phyloP scores from a whole-genome alignment of 2,329 filamentous ascomycete genomes.

The Alternaria brassicae region DNA sequence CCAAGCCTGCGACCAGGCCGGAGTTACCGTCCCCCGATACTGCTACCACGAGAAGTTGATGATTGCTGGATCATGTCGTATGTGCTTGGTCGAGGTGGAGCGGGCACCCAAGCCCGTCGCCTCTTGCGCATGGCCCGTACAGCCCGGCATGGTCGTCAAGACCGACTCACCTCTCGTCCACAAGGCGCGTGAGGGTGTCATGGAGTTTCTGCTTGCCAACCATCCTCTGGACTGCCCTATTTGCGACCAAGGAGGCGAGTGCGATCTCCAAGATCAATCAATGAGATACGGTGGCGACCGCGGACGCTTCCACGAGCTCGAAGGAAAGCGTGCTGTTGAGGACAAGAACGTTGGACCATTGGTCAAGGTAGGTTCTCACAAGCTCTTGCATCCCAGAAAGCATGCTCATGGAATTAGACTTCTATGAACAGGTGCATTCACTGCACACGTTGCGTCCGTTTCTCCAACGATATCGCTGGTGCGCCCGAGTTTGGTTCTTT shows the following conservation, averaged over 20 bases:
- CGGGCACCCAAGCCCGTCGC: conserved; percentile 94
- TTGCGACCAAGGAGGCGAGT: conserved; percentile 98
- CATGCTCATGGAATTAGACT: conserved; percentile 62
- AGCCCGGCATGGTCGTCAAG: conserved; percentile 99
- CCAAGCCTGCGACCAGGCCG: conserved; percentile 98
- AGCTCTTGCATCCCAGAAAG: not conserved
- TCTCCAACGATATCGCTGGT: conserved; percentile 96
- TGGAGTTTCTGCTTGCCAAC: conserved; percentile 98
- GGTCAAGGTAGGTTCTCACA: conserved; percentile 69
- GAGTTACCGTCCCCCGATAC: conserved; percentile 90
- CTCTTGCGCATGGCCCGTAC: conserved; percentile 98
- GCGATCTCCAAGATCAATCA: conserved; percentile 98
- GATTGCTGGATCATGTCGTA: conserved; percentile 99
- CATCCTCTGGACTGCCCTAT: conserved; percentile 96
- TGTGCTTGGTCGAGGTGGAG: conserved; percentile 99
- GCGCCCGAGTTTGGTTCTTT: conserved; percentile 94
- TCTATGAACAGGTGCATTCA: conserved; percentile 99
- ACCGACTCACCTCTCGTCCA: conserved; percentile 95
- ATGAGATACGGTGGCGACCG: conserved; percentile 98
- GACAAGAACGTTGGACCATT: conserved; percentile 99
- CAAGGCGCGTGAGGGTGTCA: conserved; percentile 97
- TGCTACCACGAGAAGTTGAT: conserved; percentile 99
- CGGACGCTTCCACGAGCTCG: conserved; percentile 94
- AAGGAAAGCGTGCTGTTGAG: conserved; percentile 95
- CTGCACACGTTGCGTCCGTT: conserved; percentile 96